phyloP scores from a whole-genome alignment of 257 asterid genomes.

The Verbascum thapsus region DNA sequence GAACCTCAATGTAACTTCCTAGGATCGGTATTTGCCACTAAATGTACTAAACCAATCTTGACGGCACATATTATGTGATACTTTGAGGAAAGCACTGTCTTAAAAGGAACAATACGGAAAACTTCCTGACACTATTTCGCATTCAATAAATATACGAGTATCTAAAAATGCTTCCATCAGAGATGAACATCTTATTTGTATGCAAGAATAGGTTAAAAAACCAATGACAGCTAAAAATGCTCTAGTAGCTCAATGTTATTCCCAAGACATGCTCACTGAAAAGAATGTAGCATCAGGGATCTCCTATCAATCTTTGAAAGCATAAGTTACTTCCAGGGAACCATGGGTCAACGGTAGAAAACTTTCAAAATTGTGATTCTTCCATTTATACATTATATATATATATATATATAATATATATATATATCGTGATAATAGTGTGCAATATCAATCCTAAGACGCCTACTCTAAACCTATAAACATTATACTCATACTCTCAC shows the following conservation, averaged over 20 bases:
- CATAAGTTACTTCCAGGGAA: constrained; percentile 1
- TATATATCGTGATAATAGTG: neutral
- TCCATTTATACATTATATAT: neutral
- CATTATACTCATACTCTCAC: too few species aligned
- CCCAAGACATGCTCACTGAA: constrained; percentile 3
- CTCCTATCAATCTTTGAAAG: neutral
- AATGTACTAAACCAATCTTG: neutral
- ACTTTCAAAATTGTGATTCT: neutral
- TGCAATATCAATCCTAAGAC: neutral
- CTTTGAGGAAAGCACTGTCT: constrained; percentile 24
- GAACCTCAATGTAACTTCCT: constrained; percentile 6
- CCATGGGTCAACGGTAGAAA: neutral
- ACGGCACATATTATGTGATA: neutral
- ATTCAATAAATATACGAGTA: constrained; percentile 17
- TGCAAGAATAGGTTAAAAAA: neutral
- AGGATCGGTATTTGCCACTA: neutral
- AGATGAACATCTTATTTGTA: neutral
- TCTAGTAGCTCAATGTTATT: neutral
- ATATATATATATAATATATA: neutral
- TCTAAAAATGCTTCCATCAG: neutral
- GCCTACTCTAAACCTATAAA: too few species aligned
- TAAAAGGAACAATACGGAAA: constrained; percentile 19
- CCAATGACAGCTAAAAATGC: neutral
- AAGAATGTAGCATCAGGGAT: neutral
- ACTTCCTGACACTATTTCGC: constrained; percentile 17